Evolutionary conservation across 768 basidiomycete genomes (phyloP).

Genomic region (Trametes punicea): DNA sequence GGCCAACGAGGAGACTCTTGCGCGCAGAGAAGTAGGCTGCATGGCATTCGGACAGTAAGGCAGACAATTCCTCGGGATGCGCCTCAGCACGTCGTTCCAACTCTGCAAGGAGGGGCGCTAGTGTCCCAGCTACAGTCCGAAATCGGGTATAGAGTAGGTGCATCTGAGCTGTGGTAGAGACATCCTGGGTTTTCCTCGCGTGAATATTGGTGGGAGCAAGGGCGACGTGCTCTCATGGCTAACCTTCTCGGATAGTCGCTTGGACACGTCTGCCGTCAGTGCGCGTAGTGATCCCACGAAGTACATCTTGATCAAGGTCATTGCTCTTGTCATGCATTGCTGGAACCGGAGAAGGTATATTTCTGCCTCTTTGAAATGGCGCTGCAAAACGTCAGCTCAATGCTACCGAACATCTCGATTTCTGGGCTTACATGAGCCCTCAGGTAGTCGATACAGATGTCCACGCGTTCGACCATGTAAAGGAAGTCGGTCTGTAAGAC

Average conservation of each 20-base stretch:
- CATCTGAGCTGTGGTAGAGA: slow-evolving; percentile 74
- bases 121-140: slow-evolving; percentile 60
- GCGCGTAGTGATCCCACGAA: slow-evolving; percentile 84
- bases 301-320: slow-evolving; percentile 98
- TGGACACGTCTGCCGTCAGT: slow-evolving; percentile 73
- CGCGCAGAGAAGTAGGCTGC: slow-evolving; percentile 76
- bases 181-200: slow-evolving; percentile 44
- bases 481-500: slow-evolving; percentile 90
- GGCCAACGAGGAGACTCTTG: slow-evolving; percentile 64
- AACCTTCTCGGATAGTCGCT: slow-evolving; percentile 74
- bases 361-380: slow-evolving; percentile 89
- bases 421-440: slow-evolving; percentile 68
- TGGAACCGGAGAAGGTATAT: slow-evolving; percentile 95
- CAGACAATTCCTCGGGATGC: slow-evolving; percentile 81
- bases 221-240: neutral
- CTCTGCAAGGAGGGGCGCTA: slow-evolving; percentile 78
- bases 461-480: slow-evolving; percentile 94
- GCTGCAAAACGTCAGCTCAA: slow-evolving; percentile 40
- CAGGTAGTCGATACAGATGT: slow-evolving; percentile 90
- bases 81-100: slow-evolving; percentile 73
- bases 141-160: slow-evolving; percentile 93
- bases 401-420: neutral
- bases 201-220: neutral
- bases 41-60: slow-evolving; percentile 85
- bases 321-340: slow-evolving; percentile 96